phyloP scores from a whole-genome alignment of 352 stramenopile genomes.

The Nothophytophthora sp. region DNA sequence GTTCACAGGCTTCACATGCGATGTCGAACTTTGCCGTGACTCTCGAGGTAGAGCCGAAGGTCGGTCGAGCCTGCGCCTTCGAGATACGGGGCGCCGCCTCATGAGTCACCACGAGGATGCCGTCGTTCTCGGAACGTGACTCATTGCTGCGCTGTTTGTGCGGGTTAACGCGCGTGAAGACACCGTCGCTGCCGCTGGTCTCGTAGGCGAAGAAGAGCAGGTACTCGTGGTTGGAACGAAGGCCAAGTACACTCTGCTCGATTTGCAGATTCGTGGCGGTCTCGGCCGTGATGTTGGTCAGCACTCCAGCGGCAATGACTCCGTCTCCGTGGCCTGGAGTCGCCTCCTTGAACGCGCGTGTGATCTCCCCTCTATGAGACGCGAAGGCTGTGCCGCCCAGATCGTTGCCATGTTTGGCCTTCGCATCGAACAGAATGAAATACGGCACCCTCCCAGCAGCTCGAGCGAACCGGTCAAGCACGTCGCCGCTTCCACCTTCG shows the following conservation, averaged over 20 bases:
- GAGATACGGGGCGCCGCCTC: slow-evolving; percentile 48
- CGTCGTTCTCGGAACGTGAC: slow-evolving; percentile 35
- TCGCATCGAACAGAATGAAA: slow-evolving; percentile 63
- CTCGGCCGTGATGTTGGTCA: slow-evolving; percentile 37
- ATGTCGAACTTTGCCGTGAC: slow-evolving; percentile 66
- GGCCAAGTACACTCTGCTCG: slow-evolving; percentile 32
- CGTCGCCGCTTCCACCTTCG: background rate
- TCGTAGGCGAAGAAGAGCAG: slow-evolving; percentile 80
- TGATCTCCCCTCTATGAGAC: slow-evolving; percentile 23
- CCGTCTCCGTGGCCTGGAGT: slow-evolving; percentile 25
- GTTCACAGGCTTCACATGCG: slow-evolving; percentile 43
- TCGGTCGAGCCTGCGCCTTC: slow-evolving; percentile 42
- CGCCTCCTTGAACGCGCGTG: slow-evolving; percentile 17
- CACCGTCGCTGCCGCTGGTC: slow-evolving; percentile 56
- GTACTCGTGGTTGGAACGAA: slow-evolving; percentile 55
- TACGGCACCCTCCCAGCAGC: slow-evolving; percentile 48
- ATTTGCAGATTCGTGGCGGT: slow-evolving; percentile 52
- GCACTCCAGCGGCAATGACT: slow-evolving; percentile 48
- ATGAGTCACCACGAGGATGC: slow-evolving; percentile 55
- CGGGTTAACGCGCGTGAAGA: slow-evolving; percentile 73
- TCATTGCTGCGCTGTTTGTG: slow-evolving; percentile 54
- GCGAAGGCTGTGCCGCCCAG: slow-evolving; percentile 4
- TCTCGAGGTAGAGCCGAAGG: slow-evolving; percentile 51
- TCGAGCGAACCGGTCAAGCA: slow-evolving; percentile 19
- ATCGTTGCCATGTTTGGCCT: slow-evolving; percentile 27